Evolutionary conservation across 768 basidiomycete genomes (phyloP).

Genomic region (Termitomyces bulborhizus): DNA sequence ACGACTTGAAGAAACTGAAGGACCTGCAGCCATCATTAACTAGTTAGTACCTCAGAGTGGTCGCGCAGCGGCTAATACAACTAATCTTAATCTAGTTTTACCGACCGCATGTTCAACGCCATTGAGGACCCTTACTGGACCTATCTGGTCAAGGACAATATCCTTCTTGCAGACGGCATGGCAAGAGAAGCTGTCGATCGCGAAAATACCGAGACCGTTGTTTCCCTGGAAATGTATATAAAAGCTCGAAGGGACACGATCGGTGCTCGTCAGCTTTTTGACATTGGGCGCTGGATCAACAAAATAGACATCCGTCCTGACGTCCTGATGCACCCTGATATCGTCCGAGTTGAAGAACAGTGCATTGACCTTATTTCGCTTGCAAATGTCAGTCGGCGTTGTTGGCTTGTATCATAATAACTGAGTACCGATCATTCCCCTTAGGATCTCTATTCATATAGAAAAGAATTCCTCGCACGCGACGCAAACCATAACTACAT

Average conservation of each 20-base stretch:
- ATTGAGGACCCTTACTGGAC: neutral
- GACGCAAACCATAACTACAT: neutral
- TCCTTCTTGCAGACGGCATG: slow-evolving; percentile 1
- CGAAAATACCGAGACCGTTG: neutral
- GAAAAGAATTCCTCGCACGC: neutral
- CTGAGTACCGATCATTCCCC: neutral
- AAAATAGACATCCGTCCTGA: neutral
- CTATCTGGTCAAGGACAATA: neutral
- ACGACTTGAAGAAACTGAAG: neutral
- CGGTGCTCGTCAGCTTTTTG: slow-evolving; percentile 4
- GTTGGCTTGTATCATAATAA: neutral
- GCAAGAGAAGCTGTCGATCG: slow-evolving; percentile 7
- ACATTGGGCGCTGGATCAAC: slow-evolving; percentile 5
- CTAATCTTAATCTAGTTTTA: neutral
- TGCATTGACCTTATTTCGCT: neutral
- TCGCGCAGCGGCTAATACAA: neutral
- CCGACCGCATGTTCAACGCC: neutral
- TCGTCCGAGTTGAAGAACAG: slow-evolving; percentile 1
- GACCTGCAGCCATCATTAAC: slow-evolving; percentile 1
- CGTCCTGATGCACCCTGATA: neutral
- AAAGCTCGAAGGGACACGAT: slow-evolving; percentile 5
- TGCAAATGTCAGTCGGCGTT: neutral
- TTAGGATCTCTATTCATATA: neutral
- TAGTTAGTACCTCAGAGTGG: neutral
- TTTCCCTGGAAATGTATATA: slow-evolving; percentile 5